Conservation (phyloP, 2,329 filamentous ascomycete species). For the Fusarium goolgardi region DNA sequence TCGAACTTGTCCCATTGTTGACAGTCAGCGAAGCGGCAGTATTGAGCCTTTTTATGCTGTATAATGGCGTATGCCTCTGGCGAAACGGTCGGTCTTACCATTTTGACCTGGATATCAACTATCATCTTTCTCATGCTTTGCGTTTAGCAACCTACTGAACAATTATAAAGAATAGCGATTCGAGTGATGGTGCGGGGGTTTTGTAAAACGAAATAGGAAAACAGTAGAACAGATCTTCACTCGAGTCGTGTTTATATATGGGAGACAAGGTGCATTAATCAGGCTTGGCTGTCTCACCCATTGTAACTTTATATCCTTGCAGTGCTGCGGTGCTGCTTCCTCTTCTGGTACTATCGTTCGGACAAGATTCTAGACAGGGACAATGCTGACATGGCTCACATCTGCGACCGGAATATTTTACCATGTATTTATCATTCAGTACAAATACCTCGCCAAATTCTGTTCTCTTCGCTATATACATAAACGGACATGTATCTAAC, state of each 20-base stretch:
- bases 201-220: not conserved
- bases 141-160: fast-evolving
- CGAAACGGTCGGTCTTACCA: not conserved
- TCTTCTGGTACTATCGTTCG: not conserved
- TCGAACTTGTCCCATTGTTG: conserved; percentile 29
- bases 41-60: conserved; percentile 29
- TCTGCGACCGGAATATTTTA: fast-evolving
- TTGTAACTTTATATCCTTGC: not conserved
- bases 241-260: not conserved
- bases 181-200: not conserved
- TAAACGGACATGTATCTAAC: too few species aligned
- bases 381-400: not conserved
- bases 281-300: not conserved
- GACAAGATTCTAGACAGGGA: not conserved
- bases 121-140: not conserved
- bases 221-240: not conserved
- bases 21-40: conserved; percentile 25
- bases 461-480: not conserved
- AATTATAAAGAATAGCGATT: fast-evolving
- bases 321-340: not conserved
- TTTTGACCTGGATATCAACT: not conserved
- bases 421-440: not conserved
- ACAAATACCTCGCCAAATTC: not conserved
- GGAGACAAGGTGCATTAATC: not conserved
- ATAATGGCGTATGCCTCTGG: conserved; percentile 15